Evolutionary conservation across 202 grass and related monocot species (phyloP).

Genomic region (Carex arenaria): DNA sequence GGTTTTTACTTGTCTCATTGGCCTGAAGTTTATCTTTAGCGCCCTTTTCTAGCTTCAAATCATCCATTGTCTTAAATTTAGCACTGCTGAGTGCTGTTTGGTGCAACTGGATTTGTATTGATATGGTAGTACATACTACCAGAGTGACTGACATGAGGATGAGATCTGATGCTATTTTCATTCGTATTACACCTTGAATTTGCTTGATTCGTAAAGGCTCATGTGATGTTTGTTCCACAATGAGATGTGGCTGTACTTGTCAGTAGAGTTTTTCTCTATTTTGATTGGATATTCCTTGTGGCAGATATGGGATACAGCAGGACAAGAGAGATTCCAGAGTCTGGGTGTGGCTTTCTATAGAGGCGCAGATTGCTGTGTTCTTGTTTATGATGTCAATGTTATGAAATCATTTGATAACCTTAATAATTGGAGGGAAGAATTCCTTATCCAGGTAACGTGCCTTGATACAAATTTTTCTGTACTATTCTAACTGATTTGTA

Average conservation of each 20-base stretch:
- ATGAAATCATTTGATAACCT: conserved; percentile 98
- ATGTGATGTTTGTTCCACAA: neutral
- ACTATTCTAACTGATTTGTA: neutral
- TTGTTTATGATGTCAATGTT: conserved; percentile 88
- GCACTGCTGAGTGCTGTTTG: neutral
- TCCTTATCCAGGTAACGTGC: conserved; percentile 83
- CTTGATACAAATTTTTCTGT: neutral
- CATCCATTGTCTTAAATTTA: neutral
- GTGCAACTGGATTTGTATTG: neutral
- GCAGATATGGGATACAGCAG: conserved; percentile 97
- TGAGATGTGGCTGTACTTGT: neutral
- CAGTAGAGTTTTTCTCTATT: neutral
- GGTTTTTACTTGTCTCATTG: neutral
- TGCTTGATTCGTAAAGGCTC: neutral
- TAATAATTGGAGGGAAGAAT: conserved; percentile 96
- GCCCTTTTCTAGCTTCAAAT: neutral
- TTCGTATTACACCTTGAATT: neutral
- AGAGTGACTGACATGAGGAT: neutral
- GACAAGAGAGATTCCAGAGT: conserved; percentile 96
- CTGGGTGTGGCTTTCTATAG: conserved; percentile 95
- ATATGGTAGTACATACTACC: neutral
- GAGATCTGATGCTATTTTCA: neutral
- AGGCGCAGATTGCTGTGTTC: conserved; percentile 94
- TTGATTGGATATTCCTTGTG: neutral
- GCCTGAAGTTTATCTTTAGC: neutral